phyloP scores from a whole-genome alignment of 1,139 yeast genomes.

The Geotrichum armillariae region DNA sequence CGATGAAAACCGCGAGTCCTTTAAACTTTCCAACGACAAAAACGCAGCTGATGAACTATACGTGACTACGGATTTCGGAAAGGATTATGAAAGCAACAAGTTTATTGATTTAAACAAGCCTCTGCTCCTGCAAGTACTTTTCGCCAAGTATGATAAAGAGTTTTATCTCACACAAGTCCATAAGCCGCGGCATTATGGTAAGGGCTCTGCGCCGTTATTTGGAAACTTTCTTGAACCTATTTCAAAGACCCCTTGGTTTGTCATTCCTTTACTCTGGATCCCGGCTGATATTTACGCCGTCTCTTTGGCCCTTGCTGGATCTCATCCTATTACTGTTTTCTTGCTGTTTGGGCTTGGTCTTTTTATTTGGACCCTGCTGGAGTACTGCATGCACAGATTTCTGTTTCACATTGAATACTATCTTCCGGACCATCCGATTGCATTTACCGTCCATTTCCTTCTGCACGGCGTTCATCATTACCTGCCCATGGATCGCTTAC shows the following conservation, averaged over 20 bases:
- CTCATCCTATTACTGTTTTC: constrained; percentile 31
- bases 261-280: constrained; percentile 83
- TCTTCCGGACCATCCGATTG: constrained; percentile 76
- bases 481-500: constrained; percentile 90
- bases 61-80: constrained; percentile 73
- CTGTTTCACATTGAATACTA: constrained; percentile 86
- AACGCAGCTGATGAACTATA: constrained; percentile 58
- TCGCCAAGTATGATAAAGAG: constrained; percentile 73
- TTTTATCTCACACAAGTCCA: constrained; percentile 95
- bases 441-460: constrained; percentile 80
- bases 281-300: constrained; percentile 67
- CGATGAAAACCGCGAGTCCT: constrained; percentile 32
- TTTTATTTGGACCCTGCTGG: constrained; percentile 88
- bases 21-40: constrained; percentile 24
- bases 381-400: constrained; percentile 84
- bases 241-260: constrained; percentile 72
- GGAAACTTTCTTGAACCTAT: constrained; percentile 75
- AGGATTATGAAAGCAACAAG: constrained; percentile 73
- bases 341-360: constrained; percentile 61
- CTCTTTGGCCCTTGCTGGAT: constrained; percentile 38
- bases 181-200: constrained; percentile 90
- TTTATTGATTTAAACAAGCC: constrained; percentile 86
- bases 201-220: constrained; percentile 87
- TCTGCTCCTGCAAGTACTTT: constrained; percentile 72
- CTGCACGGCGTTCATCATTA: constrained; percentile 97